Conservation (phyloP, 345 rosid genomes). For the Lepidium didymum region DNA sequence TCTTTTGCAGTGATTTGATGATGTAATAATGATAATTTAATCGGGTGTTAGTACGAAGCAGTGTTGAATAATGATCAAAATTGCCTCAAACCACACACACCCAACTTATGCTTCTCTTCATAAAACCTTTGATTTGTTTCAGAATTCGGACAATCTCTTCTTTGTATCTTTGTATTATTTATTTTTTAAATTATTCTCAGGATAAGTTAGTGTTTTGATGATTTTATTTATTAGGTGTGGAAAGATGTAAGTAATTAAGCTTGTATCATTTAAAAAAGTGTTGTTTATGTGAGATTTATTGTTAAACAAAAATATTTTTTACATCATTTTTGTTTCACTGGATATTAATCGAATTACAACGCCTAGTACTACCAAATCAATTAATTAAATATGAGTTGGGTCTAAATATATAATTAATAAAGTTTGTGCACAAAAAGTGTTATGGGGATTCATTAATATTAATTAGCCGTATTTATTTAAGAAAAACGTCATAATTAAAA, state of each 20-base stretch:
- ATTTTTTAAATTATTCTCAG: background rate
- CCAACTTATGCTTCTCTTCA: background rate
- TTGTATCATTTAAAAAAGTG: background rate
- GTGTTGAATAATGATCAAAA: background rate
- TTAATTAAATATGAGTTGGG: too few species aligned
- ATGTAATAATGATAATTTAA: background rate
- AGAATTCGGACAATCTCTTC: slow-evolving; percentile 9
- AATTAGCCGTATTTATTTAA: too few species aligned
- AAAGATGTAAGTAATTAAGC: slow-evolving; percentile 4
- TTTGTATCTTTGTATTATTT: background rate
- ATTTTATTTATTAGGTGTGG: background rate
- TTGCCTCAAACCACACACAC: background rate
- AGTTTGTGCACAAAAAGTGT: too few species aligned
- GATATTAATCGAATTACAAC: too few species aligned
- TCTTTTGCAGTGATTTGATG: background rate
- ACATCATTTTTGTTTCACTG: too few species aligned
- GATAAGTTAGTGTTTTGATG: slow-evolving; percentile 20
- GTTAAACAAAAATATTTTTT: too few species aligned
- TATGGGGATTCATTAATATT: too few species aligned
- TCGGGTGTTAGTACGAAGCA: background rate
- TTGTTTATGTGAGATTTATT: too few species aligned
- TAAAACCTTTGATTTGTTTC: slow-evolving; percentile 3
- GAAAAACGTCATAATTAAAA: too few species aligned
- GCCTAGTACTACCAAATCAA: too few species aligned
- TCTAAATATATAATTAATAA: too few species aligned